phyloP scores from a whole-genome alignment of 2,329 filamentous ascomycete genomes.

The Talaromyces sp. region DNA sequence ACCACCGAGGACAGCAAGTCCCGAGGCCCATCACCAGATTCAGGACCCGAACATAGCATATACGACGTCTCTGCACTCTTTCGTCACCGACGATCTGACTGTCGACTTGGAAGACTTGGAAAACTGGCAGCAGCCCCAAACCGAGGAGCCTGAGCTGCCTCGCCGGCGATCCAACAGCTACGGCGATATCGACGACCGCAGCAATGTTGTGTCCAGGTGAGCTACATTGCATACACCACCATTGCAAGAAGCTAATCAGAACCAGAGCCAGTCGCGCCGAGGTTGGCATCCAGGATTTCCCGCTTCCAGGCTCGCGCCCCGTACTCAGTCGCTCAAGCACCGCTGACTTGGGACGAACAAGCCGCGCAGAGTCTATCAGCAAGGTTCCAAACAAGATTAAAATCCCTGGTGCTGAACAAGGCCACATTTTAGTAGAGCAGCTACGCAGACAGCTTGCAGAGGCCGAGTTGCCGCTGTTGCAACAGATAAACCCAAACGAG shows the following conservation, averaged over 20 bases:
- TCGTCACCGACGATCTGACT: constrained; percentile 3
- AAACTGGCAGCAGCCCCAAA: neutral
- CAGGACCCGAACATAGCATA: neutral
- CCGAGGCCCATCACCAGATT: neutral
- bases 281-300: constrained; percentile 1
- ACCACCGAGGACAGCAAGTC: neutral
- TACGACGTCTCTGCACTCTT: constrained; percentile 6
- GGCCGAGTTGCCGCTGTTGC: constrained; percentile 24
- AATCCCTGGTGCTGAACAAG: neutral
- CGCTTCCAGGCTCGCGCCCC: neutral
- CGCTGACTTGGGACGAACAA: neutral
- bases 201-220: constrained; percentile 1
- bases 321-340: neutral
- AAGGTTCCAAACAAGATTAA: neutral
- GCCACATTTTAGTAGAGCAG: constrained; percentile 15
- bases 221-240: neutral
- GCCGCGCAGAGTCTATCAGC: neutral
- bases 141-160: neutral
- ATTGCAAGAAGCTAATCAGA: neutral
- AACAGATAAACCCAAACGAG: constrained; percentile 22
- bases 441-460: constrained; percentile 21
- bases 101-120: constrained; percentile 1
- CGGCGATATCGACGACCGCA: constrained; percentile 2
- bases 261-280: neutral
- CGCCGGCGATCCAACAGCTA: neutral